A percentile compares a stretch with the other conserved stretches of the same genome.
phyloP scores from a whole-genome alignment of 805 yeast species.

The Pichia occidentalis region DNA sequence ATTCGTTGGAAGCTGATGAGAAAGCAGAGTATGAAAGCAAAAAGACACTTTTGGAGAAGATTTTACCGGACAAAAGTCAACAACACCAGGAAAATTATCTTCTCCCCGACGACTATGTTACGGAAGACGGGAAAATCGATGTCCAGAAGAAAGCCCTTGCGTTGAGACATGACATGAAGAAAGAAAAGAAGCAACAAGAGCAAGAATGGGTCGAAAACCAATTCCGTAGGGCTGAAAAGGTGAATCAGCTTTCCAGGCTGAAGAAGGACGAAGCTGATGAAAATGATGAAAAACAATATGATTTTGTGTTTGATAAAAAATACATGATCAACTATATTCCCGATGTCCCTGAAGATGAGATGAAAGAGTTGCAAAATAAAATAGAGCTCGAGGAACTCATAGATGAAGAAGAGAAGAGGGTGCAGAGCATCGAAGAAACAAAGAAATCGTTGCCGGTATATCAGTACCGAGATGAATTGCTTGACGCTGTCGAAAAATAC shows the following conservation, averaged over 20 bases:
- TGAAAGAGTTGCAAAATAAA: slow-evolving; percentile 24
- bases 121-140: slow-evolving; percentile 47
- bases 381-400: slow-evolving; percentile 29
- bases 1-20: slow-evolving; percentile 41
- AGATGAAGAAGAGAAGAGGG: slow-evolving; percentile 31
- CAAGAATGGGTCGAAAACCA: slow-evolving; percentile 50
- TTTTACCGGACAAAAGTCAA: slow-evolving; percentile 30
- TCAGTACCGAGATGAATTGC: slow-evolving; percentile 49
- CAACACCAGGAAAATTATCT: slow-evolving; percentile 31
- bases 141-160: slow-evolving; percentile 46
- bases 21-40: slow-evolving; percentile 46
- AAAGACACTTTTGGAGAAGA: slow-evolving; percentile 40
- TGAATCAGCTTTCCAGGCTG: slow-evolving; percentile 14
- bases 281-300: slow-evolving; percentile 48
- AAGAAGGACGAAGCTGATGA: slow-evolving; percentile 15
- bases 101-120: slow-evolving; percentile 53
- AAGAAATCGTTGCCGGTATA: slow-evolving; percentile 73
- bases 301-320: slow-evolving; percentile 66
- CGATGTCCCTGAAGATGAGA: slow-evolving; percentile 30
- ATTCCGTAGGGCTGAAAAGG: slow-evolving; percentile 34
- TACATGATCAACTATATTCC: slow-evolving; percentile 48
- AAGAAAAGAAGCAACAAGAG: slow-evolving; percentile 16
- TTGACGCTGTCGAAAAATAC: slow-evolving; percentile 51
- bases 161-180: slow-evolving; percentile 35
- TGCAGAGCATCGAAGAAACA: slow-evolving; percentile 40